phyloP scores from a whole-genome alignment of 129 eudicot species.

The Flaveria ramosissima region DNA sequence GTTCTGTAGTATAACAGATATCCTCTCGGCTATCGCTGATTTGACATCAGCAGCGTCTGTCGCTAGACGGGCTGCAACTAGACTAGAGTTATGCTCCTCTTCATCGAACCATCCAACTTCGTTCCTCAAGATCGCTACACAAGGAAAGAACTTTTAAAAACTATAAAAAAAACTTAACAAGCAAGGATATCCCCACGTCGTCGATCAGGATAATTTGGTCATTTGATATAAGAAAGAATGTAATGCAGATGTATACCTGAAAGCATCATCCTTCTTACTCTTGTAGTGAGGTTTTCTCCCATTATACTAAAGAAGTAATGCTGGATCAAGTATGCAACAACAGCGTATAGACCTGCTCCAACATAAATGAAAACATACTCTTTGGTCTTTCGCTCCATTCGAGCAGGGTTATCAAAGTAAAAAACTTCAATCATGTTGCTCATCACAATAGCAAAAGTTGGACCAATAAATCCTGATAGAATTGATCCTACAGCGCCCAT shows the following conservation, averaged over 20 bases:
- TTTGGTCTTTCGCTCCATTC: conserved; percentile 96
- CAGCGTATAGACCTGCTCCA: conserved; percentile 94
- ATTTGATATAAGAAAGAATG: not conserved
- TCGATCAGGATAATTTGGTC: not conserved
- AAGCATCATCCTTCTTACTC: conserved; percentile 98
- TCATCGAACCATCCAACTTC: conserved; percentile 99
- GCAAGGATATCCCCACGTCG: not conserved
- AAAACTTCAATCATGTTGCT: conserved; percentile 98
- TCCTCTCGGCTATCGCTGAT: conserved; percentile 97
- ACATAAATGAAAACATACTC: conserved; percentile 89
- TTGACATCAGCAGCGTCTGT: conserved; percentile 98
- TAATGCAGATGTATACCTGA: conserved; percentile 49
- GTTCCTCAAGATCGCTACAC: conserved; percentile 87
- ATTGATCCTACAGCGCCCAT: conserved; percentile 94
- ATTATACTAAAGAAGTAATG: conserved; percentile 98
- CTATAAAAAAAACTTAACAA: not conserved
- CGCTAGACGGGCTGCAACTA: conserved; percentile 86
- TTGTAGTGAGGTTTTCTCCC: conserved; percentile 98
- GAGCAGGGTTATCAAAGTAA: conserved; percentile 68
- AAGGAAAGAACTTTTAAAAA: not conserved
- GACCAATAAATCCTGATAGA: conserved; percentile 93
- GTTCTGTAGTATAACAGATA: conserved; percentile 91
- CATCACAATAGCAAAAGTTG: conserved; percentile 98
- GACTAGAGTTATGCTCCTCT: conserved; percentile 96
- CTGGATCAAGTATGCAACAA: conserved; percentile 90